Evolutionary conservation across 306 rosid species (phyloP).

Genomic region (Hippophae gyantsensis): DNA sequence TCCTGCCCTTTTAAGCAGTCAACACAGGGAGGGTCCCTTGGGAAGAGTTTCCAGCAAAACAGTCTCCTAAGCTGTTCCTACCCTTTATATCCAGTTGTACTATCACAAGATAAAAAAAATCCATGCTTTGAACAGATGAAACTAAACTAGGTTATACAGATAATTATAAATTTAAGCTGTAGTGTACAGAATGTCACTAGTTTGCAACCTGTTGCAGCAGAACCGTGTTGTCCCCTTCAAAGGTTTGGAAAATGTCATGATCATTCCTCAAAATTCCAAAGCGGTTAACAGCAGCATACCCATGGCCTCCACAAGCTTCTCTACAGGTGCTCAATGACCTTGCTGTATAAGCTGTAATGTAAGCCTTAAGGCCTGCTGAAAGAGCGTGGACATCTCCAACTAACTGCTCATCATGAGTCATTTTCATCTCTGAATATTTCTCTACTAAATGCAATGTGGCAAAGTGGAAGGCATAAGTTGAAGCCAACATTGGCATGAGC

Average conservation of each 20-base stretch:
- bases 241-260: conserved; percentile 96
- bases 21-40: too few relatives aligned
- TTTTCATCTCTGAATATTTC: conserved; percentile 75
- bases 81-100: too few relatives aligned
- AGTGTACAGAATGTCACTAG: conserved; percentile 2
- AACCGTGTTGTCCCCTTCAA: conserved; percentile 98
- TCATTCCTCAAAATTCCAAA: conserved; percentile 88
- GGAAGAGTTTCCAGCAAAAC: too few relatives aligned
- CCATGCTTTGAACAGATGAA: conserved; percentile 5
- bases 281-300: conserved; percentile 90
- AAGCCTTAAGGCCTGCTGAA: conserved; percentile 91
- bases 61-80: too few relatives aligned
- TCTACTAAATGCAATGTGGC: conserved; percentile 61
- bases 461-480: conserved; percentile 85
- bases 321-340: conserved; percentile 87
- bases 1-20: too few relatives aligned
- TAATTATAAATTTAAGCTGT: conserved; percentile 2
- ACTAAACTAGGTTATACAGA: background rate
- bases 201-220: conserved; percentile 83
- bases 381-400: conserved; percentile 82
- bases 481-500: conserved; percentile 99
- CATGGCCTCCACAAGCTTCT: conserved; percentile 99
- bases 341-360: conserved; percentile 76
- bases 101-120: background rate
- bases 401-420: conserved; percentile 66